Percentiles rank a stretch among this genome's conserved stretches.
Evolutionary conservation across 75 land plant genomes (phyloP).

Genomic region (Pinus taeda): DNA sequence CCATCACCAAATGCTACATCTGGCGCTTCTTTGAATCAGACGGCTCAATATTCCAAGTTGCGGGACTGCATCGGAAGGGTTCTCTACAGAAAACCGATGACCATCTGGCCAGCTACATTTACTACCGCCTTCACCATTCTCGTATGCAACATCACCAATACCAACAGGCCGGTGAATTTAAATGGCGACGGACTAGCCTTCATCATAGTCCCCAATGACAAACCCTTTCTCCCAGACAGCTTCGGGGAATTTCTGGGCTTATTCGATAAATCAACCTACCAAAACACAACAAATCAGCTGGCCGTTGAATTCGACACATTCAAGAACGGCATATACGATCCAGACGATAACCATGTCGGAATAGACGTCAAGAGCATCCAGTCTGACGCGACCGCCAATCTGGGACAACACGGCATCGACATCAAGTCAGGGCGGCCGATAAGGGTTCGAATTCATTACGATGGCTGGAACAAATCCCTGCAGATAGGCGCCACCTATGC

Average conservation of each 20-base stretch:
- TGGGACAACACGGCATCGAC: no score
- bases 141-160: constrained; percentile 2
- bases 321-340: constrained; percentile 7
- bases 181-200: constrained; percentile 49
- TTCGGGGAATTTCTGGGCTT: constrained; percentile 30
- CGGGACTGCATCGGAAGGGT: constrained; percentile 14
- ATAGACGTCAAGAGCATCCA: no score
- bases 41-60: neutral
- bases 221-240: constrained; percentile 16
- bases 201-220: constrained; percentile 16
- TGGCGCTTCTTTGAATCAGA: neutral
- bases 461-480: no score
- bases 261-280: constrained; percentile 16
- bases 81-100: constrained; percentile 5
- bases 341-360: no score
- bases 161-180: neutral
- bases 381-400: no score
- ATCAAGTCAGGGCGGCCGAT: no score
- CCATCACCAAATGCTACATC: neutral
- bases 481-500: no score
- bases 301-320: constrained; percentile 46
- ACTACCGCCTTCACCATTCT: constrained; percentile 34
- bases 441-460: no score
- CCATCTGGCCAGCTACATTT: constrained; percentile 24
- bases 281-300: constrained; percentile 11